Percentiles rank a stretch among this genome's conserved stretches.
These are phyloP conservation scores for Tricholoma matsutake DNA, from an alignment of 768 basidiomycete genomes.

Conservation along the genomic window DNA sequence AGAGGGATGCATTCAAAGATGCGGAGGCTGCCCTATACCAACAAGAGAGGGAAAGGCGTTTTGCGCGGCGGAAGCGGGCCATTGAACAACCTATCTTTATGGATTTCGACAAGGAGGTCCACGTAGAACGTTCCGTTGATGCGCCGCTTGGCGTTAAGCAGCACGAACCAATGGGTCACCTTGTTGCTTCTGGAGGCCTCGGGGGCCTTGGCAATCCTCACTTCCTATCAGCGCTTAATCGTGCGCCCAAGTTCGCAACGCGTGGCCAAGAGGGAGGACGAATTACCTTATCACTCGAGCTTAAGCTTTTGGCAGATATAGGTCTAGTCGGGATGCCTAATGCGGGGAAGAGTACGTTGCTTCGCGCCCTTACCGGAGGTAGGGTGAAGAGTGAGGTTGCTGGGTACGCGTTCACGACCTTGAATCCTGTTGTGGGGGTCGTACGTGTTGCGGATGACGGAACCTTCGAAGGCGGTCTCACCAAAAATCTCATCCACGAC, in stretches of 20 bases:
- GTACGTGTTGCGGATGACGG: slow-evolving; percentile 83
- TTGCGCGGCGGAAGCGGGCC: slow-evolving; percentile 41
- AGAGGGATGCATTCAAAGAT: slow-evolving; percentile 64
- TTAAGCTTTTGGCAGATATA: slow-evolving; percentile 93
- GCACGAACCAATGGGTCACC: slow-evolving; percentile 51
- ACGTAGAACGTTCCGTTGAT: slow-evolving; percentile 41
- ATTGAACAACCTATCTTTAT: slow-evolving; percentile 45
- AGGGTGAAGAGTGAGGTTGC: slow-evolving; percentile 84
- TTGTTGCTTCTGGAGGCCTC: slow-evolving; percentile 72
- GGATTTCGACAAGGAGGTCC: slow-evolving; percentile 58
- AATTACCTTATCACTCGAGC: slow-evolving; percentile 81
- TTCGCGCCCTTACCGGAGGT: slow-evolving; percentile 86
- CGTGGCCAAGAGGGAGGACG: slow-evolving; percentile 73
- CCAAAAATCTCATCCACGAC: slow-evolving; percentile 52
- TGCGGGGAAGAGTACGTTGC: slow-evolving; percentile 87
- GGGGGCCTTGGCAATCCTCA: slow-evolving; percentile 91
- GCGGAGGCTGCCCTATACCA: slow-evolving; percentile 60
- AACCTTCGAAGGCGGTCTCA: slow-evolving; percentile 60
- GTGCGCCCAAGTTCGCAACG: slow-evolving; percentile 86
- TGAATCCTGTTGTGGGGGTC: slow-evolving; percentile 91
- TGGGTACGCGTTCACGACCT: slow-evolving; percentile 90
- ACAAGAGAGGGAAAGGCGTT: slow-evolving; percentile 59
- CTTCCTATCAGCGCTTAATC: slow-evolving; percentile 63
- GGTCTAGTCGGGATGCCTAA: slow-evolving; percentile 97
- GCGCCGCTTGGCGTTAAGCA: slow-evolving; percentile 63